Percentiles rank a stretch among this genome's conserved stretches.
Evolutionary conservation across 352 stramenopile species (phyloP).

Genomic region (Phytophthora rubi): DNA sequence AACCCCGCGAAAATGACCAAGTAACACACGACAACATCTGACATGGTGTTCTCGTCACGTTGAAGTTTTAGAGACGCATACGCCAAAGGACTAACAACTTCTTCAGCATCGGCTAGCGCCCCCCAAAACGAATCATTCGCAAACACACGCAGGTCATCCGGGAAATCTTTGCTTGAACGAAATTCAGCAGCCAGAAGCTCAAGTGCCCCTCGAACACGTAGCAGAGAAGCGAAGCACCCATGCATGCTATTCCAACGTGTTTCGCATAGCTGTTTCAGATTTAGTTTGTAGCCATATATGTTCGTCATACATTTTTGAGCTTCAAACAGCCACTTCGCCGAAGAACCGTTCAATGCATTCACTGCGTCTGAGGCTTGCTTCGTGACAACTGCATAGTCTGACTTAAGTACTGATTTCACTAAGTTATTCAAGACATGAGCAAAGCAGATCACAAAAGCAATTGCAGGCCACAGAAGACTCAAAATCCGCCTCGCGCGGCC

Average conservation of each 20-base stretch:
- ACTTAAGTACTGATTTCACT: slow-evolving; percentile 16
- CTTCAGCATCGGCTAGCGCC: no score
- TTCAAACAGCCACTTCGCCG: slow-evolving; percentile 14
- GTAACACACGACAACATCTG: no score
- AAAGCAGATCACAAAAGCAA: slow-evolving; percentile 20
- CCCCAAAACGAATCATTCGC: no score
- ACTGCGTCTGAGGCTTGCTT: slow-evolving; percentile 18
- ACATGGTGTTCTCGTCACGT: no score
- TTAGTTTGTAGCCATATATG: slow-evolving; percentile 7
- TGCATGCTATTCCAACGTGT: slow-evolving; percentile 1
- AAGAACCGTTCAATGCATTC: slow-evolving; percentile 7
- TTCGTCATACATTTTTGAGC: slow-evolving; percentile 13
- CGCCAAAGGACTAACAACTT: no score
- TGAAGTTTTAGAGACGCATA: no score
- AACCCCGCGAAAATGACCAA: no score
- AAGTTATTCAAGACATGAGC: slow-evolving; percentile 22
- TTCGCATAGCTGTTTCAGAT: slow-evolving; percentile 6
- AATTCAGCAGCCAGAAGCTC: no score
- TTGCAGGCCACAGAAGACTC: slow-evolving; percentile 8
- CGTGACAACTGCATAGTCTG: slow-evolving; percentile 6
- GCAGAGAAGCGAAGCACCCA: no score
- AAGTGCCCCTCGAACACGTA: no score
- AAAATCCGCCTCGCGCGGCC: slow-evolving; percentile 14
- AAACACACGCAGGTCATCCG: no score
- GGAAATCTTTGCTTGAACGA: no score